Evolutionary conservation across 345 rosid genomes (phyloP).

Genomic region (Corchorus olitorius): DNA sequence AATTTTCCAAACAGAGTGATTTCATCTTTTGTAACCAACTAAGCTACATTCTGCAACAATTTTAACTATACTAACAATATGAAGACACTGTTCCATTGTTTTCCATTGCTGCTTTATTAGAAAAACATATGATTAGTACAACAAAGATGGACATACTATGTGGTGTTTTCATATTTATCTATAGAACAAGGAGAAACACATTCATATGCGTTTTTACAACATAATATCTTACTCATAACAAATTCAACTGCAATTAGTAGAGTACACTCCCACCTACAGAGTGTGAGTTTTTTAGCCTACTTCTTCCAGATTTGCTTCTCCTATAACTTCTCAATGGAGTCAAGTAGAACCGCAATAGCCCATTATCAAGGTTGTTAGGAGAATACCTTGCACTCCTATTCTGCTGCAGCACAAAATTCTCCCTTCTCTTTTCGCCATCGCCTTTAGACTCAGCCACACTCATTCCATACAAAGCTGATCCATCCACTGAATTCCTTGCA

Average conservation of each 20-base stretch:
- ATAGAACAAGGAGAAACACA: conserved; percentile 32
- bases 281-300: conserved; percentile 48
- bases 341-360: conserved; percentile 63
- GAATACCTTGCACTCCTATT: conserved; percentile 43
- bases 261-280: conserved; percentile 34
- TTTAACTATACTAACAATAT: conserved; percentile 5
- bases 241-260: conserved; percentile 37
- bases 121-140: conserved; percentile 27
- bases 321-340: conserved; percentile 59
- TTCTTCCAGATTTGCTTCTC: conserved; percentile 61
- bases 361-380: conserved; percentile 54
- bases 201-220: conserved; percentile 39
- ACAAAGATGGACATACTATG: conserved; percentile 23
- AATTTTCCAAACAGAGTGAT: conserved; percentile 6
- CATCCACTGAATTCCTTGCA: conserved; percentile 48
- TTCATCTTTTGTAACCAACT: conserved; percentile 14
- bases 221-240: conserved; percentile 26
- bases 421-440: conserved; percentile 33
- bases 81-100: conserved; percentile 3
- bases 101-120: conserved; percentile 35
- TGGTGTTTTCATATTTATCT: conserved; percentile 30
- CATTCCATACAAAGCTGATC: conserved; percentile 28
- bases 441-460: conserved; percentile 34
- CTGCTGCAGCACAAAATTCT: conserved; percentile 39
- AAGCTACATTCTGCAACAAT: conserved; percentile 16